Evolutionary conservation across 2,329 filamentous ascomycete genomes (phyloP).

Genomic region (Fusarium metavorans): DNA sequence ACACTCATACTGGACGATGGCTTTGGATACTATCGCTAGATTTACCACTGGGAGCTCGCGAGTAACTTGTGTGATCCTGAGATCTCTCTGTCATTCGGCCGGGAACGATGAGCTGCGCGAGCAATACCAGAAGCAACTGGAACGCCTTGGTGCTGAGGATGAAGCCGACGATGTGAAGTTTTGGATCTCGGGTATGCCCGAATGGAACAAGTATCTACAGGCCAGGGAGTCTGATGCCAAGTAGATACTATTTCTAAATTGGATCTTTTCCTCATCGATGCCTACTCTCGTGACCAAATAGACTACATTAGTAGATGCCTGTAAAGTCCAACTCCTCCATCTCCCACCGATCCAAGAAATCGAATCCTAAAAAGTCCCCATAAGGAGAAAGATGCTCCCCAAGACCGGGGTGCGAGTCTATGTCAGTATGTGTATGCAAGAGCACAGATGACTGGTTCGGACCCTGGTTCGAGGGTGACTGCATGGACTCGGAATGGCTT

Average conservation of each 20-base stretch:
- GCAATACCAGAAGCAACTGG: neutral
- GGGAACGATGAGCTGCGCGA: neutral
- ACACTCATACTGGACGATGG: neutral
- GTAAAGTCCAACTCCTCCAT: slow-evolving; percentile 4
- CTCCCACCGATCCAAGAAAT: slow-evolving; percentile 6
- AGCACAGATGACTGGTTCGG: neutral
- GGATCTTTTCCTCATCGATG: neutral
- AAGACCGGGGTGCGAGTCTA: neutral
- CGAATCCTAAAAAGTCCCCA: neutral
- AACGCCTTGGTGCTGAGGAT: neutral
- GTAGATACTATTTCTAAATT: neutral
- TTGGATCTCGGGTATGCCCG: neutral
- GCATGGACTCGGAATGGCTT: neutral
- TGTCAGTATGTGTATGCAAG: neutral
- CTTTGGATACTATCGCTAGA: neutral
- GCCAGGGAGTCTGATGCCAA: neutral
- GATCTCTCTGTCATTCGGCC: neutral
- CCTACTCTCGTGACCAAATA: neutral
- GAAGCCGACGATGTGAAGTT: neutral
- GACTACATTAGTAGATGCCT: neutral
- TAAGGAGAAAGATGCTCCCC: neutral
- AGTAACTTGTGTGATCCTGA: neutral
- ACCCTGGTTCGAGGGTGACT: neutral
- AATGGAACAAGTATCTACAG: neutral
- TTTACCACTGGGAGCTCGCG: neutral